Percentiles rank a stretch among this genome's conserved stretches.
phyloP scores from a whole-genome alignment of 148 eudicot genomes.

The Talinum fruticosum region DNA sequence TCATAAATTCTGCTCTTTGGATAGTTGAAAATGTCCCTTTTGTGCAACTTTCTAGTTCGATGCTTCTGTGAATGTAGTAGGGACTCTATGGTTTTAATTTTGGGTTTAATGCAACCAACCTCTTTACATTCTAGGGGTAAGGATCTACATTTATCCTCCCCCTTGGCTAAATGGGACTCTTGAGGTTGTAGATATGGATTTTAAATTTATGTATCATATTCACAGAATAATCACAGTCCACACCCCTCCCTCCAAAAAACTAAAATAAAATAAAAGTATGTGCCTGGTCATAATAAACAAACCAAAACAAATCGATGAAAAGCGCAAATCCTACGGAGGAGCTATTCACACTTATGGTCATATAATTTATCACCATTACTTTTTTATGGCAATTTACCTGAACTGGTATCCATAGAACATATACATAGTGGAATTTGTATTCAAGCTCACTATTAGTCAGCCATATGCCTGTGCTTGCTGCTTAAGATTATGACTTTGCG shows the following conservation, averaged over 20 bases:
- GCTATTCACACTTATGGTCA: neutral
- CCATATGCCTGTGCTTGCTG: slow-evolving; percentile 9
- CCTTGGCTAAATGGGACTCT: too few species aligned
- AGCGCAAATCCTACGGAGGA: neutral
- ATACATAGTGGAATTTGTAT: neutral
- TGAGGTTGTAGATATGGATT: too few species aligned
- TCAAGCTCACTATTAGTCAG: neutral
- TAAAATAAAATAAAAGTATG: neutral
- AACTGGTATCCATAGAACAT: neutral
- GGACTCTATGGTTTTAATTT: too few species aligned
- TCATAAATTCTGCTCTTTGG: neutral
- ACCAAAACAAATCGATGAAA: neutral
- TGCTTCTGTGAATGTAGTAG: too few species aligned
- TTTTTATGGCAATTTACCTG: neutral
- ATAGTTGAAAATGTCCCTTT: neutral
- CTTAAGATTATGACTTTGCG: neutral
- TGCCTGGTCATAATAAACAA: neutral
- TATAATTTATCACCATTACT: neutral
- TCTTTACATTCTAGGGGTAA: too few species aligned
- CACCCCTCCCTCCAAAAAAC: neutral
- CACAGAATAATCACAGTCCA: too few species aligned
- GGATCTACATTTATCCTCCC: too few species aligned
- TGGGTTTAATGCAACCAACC: too few species aligned
- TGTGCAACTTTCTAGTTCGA: neutral
- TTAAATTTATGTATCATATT: too few species aligned